Conservation (phyloP, 2,329 filamentous ascomycete genomes). For the Paracamarosporium sp. region DNA sequence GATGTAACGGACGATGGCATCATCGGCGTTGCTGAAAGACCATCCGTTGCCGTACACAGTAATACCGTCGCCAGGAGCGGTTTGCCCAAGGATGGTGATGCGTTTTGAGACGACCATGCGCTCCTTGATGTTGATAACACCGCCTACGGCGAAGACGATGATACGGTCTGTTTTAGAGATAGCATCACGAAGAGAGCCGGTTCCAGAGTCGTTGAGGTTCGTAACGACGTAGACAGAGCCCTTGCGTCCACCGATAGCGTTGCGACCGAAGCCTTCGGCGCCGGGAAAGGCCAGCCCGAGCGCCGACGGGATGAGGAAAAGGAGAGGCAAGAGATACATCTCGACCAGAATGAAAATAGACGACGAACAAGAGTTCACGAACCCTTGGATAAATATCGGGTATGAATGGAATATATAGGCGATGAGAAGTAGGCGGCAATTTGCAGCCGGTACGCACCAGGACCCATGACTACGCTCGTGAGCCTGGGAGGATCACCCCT, state of each 20-base stretch:
- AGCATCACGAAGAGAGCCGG: constrained; percentile 59
- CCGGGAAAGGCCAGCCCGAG: constrained; percentile 54
- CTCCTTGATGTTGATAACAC: constrained; percentile 56
- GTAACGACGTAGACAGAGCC: constrained; percentile 58
- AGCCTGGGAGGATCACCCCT: neutral
- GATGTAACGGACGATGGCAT: constrained; percentile 63
- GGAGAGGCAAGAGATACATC: constrained; percentile 9
- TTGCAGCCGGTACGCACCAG: neutral
- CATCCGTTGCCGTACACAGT: constrained; percentile 63
- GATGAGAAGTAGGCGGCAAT: neutral
- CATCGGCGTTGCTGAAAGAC: constrained; percentile 60
- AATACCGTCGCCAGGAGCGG: constrained; percentile 57
- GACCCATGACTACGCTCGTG: neutral
- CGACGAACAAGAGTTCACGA: neutral
- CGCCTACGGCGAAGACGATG: constrained; percentile 59
- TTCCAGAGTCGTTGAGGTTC: constrained; percentile 56
- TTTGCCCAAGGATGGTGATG: constrained; percentile 59
- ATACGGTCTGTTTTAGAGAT: constrained; percentile 57
- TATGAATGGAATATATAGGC: neutral
- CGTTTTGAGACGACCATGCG: constrained; percentile 58
- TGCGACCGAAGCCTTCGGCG: constrained; percentile 58
- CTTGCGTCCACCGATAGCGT: constrained; percentile 55
- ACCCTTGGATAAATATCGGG: neutral
- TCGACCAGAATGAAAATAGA: neutral
- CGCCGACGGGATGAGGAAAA: constrained; percentile 10